Percentiles rank a stretch among this genome's conserved stretches.
Conservation (phyloP, 306 rosid genomes). For the Abrus pulchellus region DNA sequence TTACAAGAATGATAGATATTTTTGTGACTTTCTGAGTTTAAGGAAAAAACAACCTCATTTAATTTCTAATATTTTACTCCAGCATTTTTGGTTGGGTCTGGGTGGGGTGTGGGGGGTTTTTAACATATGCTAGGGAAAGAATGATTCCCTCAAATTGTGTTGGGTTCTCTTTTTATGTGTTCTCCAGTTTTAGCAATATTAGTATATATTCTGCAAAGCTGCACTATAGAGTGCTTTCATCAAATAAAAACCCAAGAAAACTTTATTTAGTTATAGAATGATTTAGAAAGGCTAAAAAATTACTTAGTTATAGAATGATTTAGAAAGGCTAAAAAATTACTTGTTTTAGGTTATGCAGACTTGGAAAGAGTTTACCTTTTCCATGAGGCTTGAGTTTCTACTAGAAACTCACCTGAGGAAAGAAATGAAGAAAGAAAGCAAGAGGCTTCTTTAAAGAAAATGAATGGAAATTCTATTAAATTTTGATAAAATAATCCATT, state of each 20-base stretch:
- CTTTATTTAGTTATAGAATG: conserved; percentile 16
- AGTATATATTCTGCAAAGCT: conserved; percentile 1
- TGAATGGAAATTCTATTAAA: conserved; percentile 11
- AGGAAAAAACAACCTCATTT: neutral
- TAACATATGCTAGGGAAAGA: neutral
- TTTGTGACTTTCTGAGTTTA: neutral
- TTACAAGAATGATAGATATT: conserved; percentile 5
- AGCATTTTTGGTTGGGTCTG: neutral
- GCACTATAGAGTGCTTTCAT: neutral
- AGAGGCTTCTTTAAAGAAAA: conserved; percentile 11
- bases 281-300: conserved; percentile 14
- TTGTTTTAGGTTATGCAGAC: conserved; percentile 12
- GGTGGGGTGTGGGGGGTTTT: neutral
- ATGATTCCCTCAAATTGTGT: neutral
- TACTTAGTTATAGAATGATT: conserved; percentile 5
- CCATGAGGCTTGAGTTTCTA: conserved; percentile 34
- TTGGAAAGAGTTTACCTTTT: conserved; percentile 19
- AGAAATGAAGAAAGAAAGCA: neutral
- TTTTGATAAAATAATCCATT: conserved; percentile 5
- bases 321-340: conserved; percentile 24
- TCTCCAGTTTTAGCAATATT: neutral
- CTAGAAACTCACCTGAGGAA: conserved; percentile 11
- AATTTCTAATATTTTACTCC: neutral
- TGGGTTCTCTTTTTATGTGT: neutral
- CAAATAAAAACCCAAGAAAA: neutral